phyloP scores from a whole-genome alignment of 805 yeast genomes.

The Komagataella ulmi region DNA sequence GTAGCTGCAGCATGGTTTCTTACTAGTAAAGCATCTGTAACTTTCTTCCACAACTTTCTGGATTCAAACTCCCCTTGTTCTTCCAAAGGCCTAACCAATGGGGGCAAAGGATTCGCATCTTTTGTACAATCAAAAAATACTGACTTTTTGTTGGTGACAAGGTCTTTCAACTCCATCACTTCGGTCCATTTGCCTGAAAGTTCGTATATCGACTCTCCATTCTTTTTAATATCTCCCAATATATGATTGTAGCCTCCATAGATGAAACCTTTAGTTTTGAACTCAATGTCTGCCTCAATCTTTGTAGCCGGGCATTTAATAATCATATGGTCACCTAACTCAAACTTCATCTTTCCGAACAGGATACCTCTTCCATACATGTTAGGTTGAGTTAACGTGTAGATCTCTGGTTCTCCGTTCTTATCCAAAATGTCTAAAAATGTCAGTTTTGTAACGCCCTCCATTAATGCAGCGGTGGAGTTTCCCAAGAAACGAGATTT shows the following conservation, averaged over 20 bases:
- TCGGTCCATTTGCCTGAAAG: conserved; percentile 93
- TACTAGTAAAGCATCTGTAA: conserved; percentile 64
- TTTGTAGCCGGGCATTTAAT: conserved; percentile 49
- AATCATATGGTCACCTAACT: conserved; percentile 85
- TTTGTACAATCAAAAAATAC: conserved; percentile 49
- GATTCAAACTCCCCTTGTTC: conserved; percentile 81
- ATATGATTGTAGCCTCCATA: conserved; percentile 87
- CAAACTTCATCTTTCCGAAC: conserved; percentile 81
- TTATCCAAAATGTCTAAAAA: conserved; percentile 44
- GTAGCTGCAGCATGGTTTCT: conserved; percentile 81
- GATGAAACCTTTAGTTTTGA: conserved; percentile 89
- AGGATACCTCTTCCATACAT: conserved; percentile 89
- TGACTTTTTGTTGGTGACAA: conserved; percentile 30
- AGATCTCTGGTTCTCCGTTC: conserved; percentile 44
- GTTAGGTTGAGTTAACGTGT: conserved; percentile 87
- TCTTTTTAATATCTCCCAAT: conserved; percentile 54
- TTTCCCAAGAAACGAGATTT: conserved; percentile 85
- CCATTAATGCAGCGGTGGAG: conserved; percentile 96
- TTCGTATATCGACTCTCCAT: conserved; percentile 46
- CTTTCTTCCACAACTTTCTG: conserved; percentile 70
- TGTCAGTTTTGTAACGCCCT: conserved; percentile 66
- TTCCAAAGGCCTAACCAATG: conserved; percentile 60
- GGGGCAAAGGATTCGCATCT: conserved; percentile 34
- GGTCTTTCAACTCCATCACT: conserved; percentile 52
- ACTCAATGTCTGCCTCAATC: conserved; percentile 71